Base-by-base conservation (phyloP, 495 filamentous ascomycete species). In the Staphylotrichum longicolle region DNA sequence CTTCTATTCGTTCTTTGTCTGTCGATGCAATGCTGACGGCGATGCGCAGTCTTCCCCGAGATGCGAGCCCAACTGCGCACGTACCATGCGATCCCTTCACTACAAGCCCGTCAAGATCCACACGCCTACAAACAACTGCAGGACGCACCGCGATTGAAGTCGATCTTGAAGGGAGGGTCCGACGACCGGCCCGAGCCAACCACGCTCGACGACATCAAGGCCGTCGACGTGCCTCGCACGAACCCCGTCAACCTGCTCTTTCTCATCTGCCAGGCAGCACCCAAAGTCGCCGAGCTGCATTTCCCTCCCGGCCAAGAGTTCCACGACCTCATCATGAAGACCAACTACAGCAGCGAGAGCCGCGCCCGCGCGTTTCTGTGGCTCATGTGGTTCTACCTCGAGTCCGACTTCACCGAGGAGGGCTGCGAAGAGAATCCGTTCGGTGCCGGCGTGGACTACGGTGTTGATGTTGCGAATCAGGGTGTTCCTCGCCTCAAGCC, bases 301-400 rank as follows among this genome's bases (percentile, higher is more conserved):
- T 98, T 98, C 77, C 88, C 88, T 47, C 84, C 86, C 32, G 85
- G 83, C 2, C 82, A 87, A 61, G 94, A 98, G 74, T 98, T 98
- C 74, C 96, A 96, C 70, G 94, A 98, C 67, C 83, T 98, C 4
- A 88, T 98, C 63, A 97, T 97, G 92, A 83, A 91, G 66, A 85
- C 85, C 3, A 88, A 88, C 27, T 80, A 92, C 33, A 93, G 88
- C 56, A 96, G 93, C 70, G 76, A 80, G 67, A 93, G 88, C 67
- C 84, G 94, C 58, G 94, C 95, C 1, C 88, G 76, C 55, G 93
- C 93, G 2, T 98, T 98, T 70, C 76, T 98, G 14, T 98, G 94
- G 94, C 73, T 98, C 62, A 96, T 98, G 86, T 98, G 94, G 94
- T 96, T 91, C 80, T 98, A 98, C 73, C 80, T 98, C n/a, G 95